These are phyloP conservation scores for Canariomyces notabilis DNA, from an alignment of 2,329 filamentous ascomycete species.

Conservation along the genomic window DNA sequence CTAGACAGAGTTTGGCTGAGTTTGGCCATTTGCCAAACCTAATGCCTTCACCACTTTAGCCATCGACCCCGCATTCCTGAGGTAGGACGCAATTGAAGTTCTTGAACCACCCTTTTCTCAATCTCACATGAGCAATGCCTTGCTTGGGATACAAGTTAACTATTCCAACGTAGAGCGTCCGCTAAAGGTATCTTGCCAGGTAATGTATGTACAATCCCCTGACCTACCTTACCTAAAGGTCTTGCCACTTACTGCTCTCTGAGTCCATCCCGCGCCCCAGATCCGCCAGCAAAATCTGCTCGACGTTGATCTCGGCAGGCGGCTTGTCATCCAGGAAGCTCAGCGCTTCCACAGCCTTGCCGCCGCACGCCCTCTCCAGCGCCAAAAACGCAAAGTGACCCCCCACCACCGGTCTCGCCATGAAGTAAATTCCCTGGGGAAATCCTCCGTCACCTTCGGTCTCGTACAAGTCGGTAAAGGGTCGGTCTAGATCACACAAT, in stretches of 20 bases:
- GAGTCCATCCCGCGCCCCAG: not conserved
- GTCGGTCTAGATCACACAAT: conserved; percentile 48
- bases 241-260: not conserved
- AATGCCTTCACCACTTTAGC: too few relatives aligned
- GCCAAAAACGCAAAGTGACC: conserved; percentile 82
- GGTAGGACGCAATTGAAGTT: too few relatives aligned
- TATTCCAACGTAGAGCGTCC: too few relatives aligned
- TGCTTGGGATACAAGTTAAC: too few relatives aligned
- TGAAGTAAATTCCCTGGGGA: conserved; percentile 69
- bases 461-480: conserved; percentile 77
- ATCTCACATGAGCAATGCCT: too few relatives aligned
- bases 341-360: conserved; percentile 57
- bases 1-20: too few relatives aligned
- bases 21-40: too few relatives aligned
- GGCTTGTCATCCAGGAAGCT: conserved; percentile 40
- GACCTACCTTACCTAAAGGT: not conserved
- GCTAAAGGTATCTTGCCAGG: too few relatives aligned
- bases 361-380: conserved; percentile 73
- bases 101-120: too few relatives aligned
- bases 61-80: too few relatives aligned
- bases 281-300: conserved; percentile 26
- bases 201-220: too few relatives aligned
- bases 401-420: conserved; percentile 76
- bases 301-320: conserved; percentile 32
- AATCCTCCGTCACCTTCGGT: conserved; percentile 74